Conservation (phyloP, 352 stramenopile genomes). For the Pythium aristosporum region DNA sequence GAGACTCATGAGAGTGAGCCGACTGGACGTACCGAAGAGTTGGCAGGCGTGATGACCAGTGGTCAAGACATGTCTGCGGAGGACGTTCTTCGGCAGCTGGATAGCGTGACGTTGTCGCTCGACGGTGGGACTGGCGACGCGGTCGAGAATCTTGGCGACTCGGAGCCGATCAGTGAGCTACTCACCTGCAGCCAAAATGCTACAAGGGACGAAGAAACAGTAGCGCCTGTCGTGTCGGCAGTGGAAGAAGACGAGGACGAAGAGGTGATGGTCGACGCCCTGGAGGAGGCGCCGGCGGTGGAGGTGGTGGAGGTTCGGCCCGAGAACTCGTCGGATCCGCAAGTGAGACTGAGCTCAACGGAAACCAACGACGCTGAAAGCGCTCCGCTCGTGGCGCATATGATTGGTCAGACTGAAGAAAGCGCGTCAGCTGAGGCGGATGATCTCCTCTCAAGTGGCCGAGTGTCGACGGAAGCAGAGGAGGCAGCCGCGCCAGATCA, state of each 20-base stretch:
- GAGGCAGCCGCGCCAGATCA: too few relatives aligned
- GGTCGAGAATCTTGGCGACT: background rate
- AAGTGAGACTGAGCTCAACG: background rate
- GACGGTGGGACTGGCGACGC: background rate
- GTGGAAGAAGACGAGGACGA: slow-evolving; percentile 3
- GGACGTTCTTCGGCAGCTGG: slow-evolving; percentile 17
- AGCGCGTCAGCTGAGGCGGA: background rate
- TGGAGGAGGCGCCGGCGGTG: slow-evolving; percentile 1
- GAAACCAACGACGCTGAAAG: background rate
- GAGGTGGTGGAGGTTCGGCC: background rate
- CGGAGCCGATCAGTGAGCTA: background rate
- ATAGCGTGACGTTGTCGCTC: slow-evolving; percentile 19
- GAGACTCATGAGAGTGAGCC: background rate
- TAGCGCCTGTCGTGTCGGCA: background rate
- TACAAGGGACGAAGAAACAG: background rate
- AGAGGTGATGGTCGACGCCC: slow-evolving; percentile 1
- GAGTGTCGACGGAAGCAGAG: too few relatives aligned
- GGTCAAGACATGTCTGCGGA: slow-evolving; percentile 11
- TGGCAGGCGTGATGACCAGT: background rate
- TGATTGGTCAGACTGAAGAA: background rate
- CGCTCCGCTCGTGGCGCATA: too few relatives aligned
- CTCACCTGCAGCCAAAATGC: too few relatives aligned
- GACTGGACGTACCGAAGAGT: background rate
- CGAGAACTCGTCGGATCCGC: background rate
- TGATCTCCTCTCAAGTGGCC: background rate